Percentiles rank a stretch among this genome's conserved stretches.
phyloP scores from a whole-genome alignment of 345 rosid species.

The Citrus reticulata region DNA sequence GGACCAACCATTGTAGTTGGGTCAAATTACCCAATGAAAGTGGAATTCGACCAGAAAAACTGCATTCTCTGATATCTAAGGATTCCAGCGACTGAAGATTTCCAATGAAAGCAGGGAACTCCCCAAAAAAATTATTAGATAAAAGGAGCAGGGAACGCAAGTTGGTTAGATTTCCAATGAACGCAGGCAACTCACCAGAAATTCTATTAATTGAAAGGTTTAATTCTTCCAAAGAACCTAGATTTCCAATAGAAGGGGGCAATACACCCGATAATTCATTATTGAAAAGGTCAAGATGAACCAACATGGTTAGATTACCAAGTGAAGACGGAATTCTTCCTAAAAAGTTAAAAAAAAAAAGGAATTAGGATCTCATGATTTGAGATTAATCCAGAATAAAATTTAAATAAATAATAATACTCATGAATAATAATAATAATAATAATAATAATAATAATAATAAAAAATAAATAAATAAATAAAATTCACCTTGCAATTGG shows the following conservation, averaged over 20 bases:
- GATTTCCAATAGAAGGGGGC: not conserved
- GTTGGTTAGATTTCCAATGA: not conserved
- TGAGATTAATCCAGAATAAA: no score
- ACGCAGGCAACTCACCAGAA: not conserved
- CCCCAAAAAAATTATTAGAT: no score
- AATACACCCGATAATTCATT: not conserved
- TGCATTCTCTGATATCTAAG: not conserved
- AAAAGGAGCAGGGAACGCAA: no score
- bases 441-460: no score
- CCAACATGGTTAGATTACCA: not conserved
- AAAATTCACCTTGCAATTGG: no score
- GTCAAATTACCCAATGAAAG: not conserved
- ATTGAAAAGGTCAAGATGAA: not conserved
- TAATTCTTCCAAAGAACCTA: not conserved
- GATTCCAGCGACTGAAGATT: no score
- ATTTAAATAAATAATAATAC: no score
- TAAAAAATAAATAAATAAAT: no score
- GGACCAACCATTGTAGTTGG: not conserved
- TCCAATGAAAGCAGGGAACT: not conserved
- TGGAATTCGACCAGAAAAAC: not conserved
- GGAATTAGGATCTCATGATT: no score
- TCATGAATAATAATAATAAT: no score
- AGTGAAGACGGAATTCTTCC: constrained; percentile 3
- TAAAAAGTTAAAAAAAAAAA: not conserved
- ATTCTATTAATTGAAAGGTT: not conserved